phyloP scores from a whole-genome alignment of 768 basidiomycete genomes.

The Panaeolus cyanescens region DNA sequence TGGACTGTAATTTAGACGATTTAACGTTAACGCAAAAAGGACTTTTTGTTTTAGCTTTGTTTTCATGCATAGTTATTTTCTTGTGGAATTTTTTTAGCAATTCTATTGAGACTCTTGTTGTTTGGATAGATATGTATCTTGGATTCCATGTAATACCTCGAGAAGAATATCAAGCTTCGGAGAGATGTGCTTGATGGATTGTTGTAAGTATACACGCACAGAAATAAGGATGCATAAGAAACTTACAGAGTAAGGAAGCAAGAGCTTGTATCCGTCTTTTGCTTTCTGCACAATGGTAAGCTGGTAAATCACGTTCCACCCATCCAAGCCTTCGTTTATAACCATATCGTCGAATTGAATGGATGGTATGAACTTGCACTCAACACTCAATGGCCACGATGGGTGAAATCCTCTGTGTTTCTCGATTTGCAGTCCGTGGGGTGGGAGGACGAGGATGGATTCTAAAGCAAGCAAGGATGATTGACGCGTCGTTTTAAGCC shows the following conservation, averaged over 20 bases:
- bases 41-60: not conserved
- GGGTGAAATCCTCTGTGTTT: slow-evolving; percentile 60
- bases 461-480: slow-evolving; percentile 39
- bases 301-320: slow-evolving; percentile 77
- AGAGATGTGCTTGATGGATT: slow-evolving; percentile 53
- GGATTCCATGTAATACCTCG: slow-evolving; percentile 62
- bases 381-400: slow-evolving; percentile 30
- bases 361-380: slow-evolving; percentile 62
- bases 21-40: not conserved
- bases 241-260: slow-evolving; percentile 23
- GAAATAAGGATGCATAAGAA: slow-evolving; percentile 53
- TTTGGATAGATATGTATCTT: slow-evolving; percentile 36
- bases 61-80: slow-evolving; percentile 2
- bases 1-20: not conserved
- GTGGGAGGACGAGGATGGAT: slow-evolving; percentile 66
- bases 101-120: slow-evolving; percentile 5
- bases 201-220: slow-evolving; percentile 45
- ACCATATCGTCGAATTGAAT: slow-evolving; percentile 57
- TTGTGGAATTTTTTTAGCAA: not conserved
- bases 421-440: slow-evolving; percentile 76
- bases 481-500: not conserved
- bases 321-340: slow-evolving; percentile 71
- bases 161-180: slow-evolving; percentile 65
- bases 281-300: slow-evolving; percentile 46
- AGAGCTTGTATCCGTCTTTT: not conserved